Conservation (phyloP, 202 grass and related monocot species). For the Panicum virgatum region DNA sequence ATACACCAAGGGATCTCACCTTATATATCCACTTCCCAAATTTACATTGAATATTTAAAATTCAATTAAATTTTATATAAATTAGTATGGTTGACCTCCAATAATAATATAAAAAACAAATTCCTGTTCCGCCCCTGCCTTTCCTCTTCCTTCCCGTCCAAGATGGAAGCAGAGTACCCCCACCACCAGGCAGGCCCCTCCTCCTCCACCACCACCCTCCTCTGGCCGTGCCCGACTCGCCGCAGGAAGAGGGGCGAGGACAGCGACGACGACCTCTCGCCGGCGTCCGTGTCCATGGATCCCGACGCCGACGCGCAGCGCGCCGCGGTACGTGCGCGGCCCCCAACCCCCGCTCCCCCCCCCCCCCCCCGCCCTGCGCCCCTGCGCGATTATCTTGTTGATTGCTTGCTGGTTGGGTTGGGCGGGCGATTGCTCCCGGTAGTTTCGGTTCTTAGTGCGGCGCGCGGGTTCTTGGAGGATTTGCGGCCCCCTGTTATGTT, state of each 20-base stretch:
- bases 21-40: too few relatives aligned
- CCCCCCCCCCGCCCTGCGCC: neutral
- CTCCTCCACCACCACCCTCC: neutral
- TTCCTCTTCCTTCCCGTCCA: neutral
- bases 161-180: constrained; percentile 30
- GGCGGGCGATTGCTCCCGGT: neutral
- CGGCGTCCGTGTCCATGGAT: constrained; percentile 11
- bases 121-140: too few relatives aligned
- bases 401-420: neutral
- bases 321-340: neutral
- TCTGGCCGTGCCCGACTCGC: constrained; percentile 3
- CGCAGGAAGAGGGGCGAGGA: constrained; percentile 29
- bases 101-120: too few relatives aligned
- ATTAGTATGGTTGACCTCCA: too few relatives aligned
- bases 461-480: neutral
- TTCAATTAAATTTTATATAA: too few relatives aligned
- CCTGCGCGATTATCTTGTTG: neutral
- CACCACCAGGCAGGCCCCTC: neutral
- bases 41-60: too few relatives aligned
- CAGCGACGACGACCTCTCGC: neutral
- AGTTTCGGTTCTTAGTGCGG: neutral
- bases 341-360: neutral
- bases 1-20: too few relatives aligned
- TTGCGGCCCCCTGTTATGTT: neutral
- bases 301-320: constrained; percentile 10